Percentiles rank a stretch among this genome's conserved stretches.
Conservation (phyloP, 768 basidiomycete genomes). For the Butyriboletus loyo region DNA sequence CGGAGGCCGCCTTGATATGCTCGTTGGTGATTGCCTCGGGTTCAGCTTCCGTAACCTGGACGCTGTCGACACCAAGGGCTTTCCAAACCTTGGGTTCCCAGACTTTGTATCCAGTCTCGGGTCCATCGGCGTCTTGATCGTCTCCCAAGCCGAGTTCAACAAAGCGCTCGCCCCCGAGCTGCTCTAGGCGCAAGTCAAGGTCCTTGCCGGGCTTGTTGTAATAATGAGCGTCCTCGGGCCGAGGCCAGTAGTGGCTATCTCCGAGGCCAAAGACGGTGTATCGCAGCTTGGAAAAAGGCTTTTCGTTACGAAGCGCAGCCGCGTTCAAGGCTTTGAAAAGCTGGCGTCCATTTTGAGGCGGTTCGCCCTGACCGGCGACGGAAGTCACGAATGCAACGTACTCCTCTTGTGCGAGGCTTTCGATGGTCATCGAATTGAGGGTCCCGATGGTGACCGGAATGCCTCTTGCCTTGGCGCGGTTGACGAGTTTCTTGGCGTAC, state of each 20-base stretch:
- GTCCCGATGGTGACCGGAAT: conserved; percentile 71
- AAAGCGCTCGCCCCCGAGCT: conserved; percentile 76
- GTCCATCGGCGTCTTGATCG: conserved; percentile 96
- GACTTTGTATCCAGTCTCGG: conserved; percentile 93
- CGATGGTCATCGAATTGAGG: conserved; percentile 77
- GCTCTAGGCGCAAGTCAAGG: conserved; percentile 73
- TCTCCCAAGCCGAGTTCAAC: conserved; percentile 83
- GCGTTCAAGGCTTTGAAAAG: conserved; percentile 85
- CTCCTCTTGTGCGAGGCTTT: conserved; percentile 68
- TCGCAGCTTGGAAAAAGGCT: conserved; percentile 59
- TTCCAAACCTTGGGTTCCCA: conserved; percentile 97
- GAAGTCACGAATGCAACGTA: conserved; percentile 87
- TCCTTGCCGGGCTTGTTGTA: conserved; percentile 98
- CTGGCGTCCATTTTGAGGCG: conserved; percentile 92
- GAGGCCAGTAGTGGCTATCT: conserved; percentile 99
- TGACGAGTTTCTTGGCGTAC: conserved; percentile 82
- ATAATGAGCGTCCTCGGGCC: conserved; percentile 94
- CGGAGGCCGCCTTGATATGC: conserved; percentile 96
- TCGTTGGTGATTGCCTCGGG: conserved; percentile 98
- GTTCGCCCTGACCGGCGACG: conserved; percentile 95
- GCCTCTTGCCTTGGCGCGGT: conserved; percentile 81
- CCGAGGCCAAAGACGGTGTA: conserved; percentile 93
- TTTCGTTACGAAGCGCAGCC: conserved; percentile 47
- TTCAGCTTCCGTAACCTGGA: conserved; percentile 89
- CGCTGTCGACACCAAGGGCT: conserved; percentile 82